phyloP scores from a whole-genome alignment of 2,329 filamentous ascomycete genomes.

The Xylariaceae sp. region DNA sequence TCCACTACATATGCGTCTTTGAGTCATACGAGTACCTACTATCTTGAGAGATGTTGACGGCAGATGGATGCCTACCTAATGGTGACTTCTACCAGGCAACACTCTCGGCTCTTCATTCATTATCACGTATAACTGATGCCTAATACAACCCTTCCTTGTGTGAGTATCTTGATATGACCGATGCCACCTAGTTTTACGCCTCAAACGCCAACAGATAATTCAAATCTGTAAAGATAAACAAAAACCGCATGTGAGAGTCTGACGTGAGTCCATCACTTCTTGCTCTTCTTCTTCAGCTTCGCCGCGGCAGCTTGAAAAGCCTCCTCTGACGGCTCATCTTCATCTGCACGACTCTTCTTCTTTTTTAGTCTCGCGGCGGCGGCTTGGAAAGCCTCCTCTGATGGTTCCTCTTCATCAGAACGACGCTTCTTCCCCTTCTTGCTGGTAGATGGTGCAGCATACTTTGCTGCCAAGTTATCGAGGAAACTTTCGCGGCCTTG shows the following conservation, averaged over 20 bases:
- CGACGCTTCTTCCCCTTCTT: constrained; percentile 50
- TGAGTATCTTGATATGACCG: not conserved
- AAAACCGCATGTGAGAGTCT: constrained; percentile 4
- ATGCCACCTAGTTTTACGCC: constrained; percentile 6
- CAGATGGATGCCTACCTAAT: not conserved
- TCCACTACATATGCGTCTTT: too few species aligned
- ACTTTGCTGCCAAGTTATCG: constrained; percentile 72
- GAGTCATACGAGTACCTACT: too few species aligned
- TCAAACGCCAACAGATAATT: constrained; percentile 1
- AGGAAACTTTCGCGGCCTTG: constrained; percentile 61
- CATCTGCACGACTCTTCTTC: constrained; percentile 48
- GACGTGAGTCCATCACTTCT: constrained; percentile 18
- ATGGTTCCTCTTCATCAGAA: constrained; percentile 58
- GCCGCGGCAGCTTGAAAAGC: constrained; percentile 54
- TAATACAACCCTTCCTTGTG: constrained; percentile 1
- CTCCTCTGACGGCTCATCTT: constrained; percentile 60
- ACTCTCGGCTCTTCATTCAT: not conserved
- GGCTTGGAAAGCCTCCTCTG: constrained; percentile 56
- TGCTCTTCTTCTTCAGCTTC: constrained; percentile 38
- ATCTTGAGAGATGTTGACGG: too few species aligned
- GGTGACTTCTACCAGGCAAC: not conserved
- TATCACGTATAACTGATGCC: not conserved
- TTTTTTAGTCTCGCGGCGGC: constrained; percentile 47
- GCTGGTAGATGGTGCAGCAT: constrained; percentile 41
- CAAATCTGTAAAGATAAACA: constrained; percentile 9